Evolutionary conservation across 257 asterid species (phyloP), one percentile per base, ranked within the genome.

Genomic region (Osmanthus fragrans): DNA sequence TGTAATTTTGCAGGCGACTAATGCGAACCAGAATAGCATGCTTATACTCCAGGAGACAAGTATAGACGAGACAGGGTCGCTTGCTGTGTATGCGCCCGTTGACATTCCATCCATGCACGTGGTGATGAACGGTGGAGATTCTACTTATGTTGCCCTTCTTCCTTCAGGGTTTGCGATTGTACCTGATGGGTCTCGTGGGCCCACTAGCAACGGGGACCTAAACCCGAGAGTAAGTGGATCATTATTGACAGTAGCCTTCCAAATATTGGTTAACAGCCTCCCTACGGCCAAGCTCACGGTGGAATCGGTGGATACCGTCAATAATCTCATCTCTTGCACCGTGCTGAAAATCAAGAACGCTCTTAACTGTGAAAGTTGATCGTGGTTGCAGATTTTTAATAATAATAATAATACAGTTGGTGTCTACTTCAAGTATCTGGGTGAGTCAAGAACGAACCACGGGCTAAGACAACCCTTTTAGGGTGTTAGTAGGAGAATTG

Each of bases 371-470:
- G 88, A 88, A 72, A 79, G 81, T 39, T 88, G 80, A 83, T 64
- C 71, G 42, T 56, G 75, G 37, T 51, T 2, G 32, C 18, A 18
- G 42, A 5, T 32, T 40, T 29, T 7, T 60, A 5, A 1, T 60
- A 3, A 56, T 5, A 8, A 58, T 7, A 58, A 30, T 30, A 30
- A 30, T 30, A 2, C 3, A 25, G 39, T 51, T 68, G n/a, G 10
- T 21, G 3, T 36, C 30, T 45, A 54, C 45, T 51, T 70, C 19
- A 30, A 27, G 51, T 81, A 16, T 68, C 72, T 85, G 76, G 88
- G 81, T 85, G 99, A 95, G 98, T 91, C 96, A 95, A 92, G 97
- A 93, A 90, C 96, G 98, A 93, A 95, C 98, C 97, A 79, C 81
- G 77, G 3, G 18, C 78, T 65, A n/a, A 34, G 71, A 64, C 73